A percentile compares a stretch with the other conserved stretches of the same genome.
phyloP scores from a whole-genome alignment of 139 green algal species.

The Chlorella sp. region DNA sequence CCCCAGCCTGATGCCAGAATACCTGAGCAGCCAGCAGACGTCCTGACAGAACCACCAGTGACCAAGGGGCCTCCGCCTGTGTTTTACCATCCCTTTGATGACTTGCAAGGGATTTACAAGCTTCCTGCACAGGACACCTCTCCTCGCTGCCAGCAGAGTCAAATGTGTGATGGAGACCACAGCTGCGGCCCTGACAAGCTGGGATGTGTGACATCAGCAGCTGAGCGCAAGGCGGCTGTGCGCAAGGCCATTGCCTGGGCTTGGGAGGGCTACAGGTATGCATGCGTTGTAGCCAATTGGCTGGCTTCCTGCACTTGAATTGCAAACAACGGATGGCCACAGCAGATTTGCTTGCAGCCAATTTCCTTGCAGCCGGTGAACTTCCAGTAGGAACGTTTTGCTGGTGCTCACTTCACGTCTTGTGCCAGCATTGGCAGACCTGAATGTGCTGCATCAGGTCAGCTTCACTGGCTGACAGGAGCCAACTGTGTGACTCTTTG shows the following conservation, averaged over 20 bases:
- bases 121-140: too few relatives aligned
- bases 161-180: constrained; percentile 62
- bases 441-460: neutral
- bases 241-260: constrained; percentile 41
- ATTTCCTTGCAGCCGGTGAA: neutral
- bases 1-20: too few relatives aligned
- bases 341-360: neutral
- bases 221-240: constrained; percentile 34
- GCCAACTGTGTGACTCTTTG: neutral
- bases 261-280: constrained; percentile 64
- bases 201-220: constrained; percentile 32
- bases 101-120: too few relatives aligned
- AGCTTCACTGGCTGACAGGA: neutral
- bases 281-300: neutral
- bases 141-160: constrained; percentile 8
- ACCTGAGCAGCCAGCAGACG: too few relatives aligned
- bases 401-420: too few relatives aligned
- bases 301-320: neutral
- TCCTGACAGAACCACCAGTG: too few relatives aligned
- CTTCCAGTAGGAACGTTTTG: neutral
- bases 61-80: too few relatives aligned
- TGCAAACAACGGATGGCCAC: neutral
- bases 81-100: too few relatives aligned
- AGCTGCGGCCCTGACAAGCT: constrained; percentile 32
- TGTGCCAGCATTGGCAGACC: too few relatives aligned